These are phyloP conservation scores for Fusarium sp. DNA, from an alignment of 2,329 filamentous ascomycete genomes.

Conservation along the genomic window DNA sequence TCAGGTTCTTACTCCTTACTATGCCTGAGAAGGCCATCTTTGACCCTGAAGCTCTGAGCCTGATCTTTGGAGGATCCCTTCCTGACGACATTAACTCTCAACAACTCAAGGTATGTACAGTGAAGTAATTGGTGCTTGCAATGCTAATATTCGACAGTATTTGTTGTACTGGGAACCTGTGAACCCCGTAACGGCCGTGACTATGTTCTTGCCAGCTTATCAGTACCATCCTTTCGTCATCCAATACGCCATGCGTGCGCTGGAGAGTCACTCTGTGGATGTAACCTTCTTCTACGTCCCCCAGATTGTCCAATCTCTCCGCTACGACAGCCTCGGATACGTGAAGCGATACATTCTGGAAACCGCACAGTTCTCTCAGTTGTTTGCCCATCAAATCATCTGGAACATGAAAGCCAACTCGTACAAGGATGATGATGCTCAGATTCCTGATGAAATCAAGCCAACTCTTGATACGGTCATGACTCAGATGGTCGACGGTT, in stretches of 20 bases:
- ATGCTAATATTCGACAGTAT: conserved; percentile 66
- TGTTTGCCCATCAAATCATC: conserved; percentile 99
- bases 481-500: conserved; percentile 83
- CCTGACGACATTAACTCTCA: conserved; percentile 82
- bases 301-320: conserved; percentile 94
- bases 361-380: conserved; percentile 95
- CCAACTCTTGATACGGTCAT: conserved; percentile 93
- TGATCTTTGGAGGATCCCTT: conserved; percentile 81
- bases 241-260: conserved; percentile 94
- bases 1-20: conserved; percentile 83
- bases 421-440: conserved; percentile 95
- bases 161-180: conserved; percentile 92
- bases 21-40: conserved; percentile 85
- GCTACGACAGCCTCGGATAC: conserved; percentile 93
- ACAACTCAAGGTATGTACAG: conserved; percentile 77
- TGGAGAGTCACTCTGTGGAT: conserved; percentile 96
- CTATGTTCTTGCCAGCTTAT: conserved; percentile 92
- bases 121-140: background rate
- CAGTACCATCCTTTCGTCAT: conserved; percentile 92
- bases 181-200: conserved; percentile 92
- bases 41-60: conserved; percentile 84
- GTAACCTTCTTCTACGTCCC: conserved; percentile 99
- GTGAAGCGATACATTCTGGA: conserved; percentile 97
- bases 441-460: conserved; percentile 91
- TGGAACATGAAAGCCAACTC: conserved; percentile 99